Evolutionary conservation across 1,284 basidiomycete species (phyloP).

Genomic region (Melampsora larici-populina): DNA sequence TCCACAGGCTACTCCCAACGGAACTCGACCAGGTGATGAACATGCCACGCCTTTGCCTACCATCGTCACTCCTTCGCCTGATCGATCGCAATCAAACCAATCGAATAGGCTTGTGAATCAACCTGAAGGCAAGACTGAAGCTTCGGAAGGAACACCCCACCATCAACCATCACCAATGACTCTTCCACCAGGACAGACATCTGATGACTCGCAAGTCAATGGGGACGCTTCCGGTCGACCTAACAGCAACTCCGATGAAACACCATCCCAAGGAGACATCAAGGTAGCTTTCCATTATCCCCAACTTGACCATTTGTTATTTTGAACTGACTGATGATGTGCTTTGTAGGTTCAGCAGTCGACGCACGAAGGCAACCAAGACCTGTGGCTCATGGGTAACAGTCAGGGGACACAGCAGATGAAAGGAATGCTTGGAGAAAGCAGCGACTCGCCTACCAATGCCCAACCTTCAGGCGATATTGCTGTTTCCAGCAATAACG

Average conservation of each 20-base stretch:
- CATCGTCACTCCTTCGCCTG: slow-evolving; percentile 29
- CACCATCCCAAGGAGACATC: background rate
- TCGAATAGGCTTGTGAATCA: slow-evolving; percentile 8
- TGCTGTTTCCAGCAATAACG: background rate
- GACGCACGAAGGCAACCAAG: background rate
- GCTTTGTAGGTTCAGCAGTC: background rate
- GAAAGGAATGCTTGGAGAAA: slow-evolving; percentile 12
- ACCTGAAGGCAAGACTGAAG: background rate
- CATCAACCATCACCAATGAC: slow-evolving; percentile 1
- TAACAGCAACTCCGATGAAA: background rate
- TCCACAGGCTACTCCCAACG: slow-evolving; percentile 17
- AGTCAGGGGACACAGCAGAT: slow-evolving; percentile 1
- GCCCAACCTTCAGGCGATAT: background rate
- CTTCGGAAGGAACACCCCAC: background rate
- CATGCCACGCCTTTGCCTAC: slow-evolving; percentile 16
- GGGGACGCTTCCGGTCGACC: no score
- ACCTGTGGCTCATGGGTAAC: slow-evolving; percentile 11
- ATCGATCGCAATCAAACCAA: slow-evolving; percentile 18
- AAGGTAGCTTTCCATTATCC: background rate
- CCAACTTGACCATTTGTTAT: no score
- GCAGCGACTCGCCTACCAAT: background rate
- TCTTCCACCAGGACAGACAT: no score
- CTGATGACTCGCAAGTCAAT: background rate
- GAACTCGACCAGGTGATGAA: slow-evolving; percentile 20
- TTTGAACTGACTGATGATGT: no score